A percentile compares a stretch with the other conserved stretches of the same genome.
phyloP scores from a whole-genome alignment of 306 rosid species.

The Neltuma alba region DNA sequence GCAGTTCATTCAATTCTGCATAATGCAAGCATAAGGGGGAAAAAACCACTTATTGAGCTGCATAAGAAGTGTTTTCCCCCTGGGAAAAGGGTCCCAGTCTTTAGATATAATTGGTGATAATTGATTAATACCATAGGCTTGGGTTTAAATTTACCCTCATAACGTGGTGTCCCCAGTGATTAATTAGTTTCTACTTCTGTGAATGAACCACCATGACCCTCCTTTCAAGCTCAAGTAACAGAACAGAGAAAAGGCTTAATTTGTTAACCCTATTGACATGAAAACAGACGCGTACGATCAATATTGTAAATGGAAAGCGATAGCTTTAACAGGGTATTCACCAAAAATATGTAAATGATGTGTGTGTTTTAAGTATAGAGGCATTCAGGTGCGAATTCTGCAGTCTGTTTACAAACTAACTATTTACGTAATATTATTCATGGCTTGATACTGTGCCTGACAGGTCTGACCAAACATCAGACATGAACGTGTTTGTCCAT shows the following conservation, averaged over 20 bases:
- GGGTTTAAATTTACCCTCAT: constrained; percentile 3
- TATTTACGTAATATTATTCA: constrained; percentile 7
- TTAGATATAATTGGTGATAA: neutral
- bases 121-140: neutral
- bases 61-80: neutral
- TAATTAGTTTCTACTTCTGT: neutral
- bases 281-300: neutral
- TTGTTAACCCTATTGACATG: neutral
- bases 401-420: neutral
- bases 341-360: neutral
- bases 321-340: neutral
- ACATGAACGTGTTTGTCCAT: neutral
- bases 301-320: constrained; percentile 7
- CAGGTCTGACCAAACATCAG: neutral
- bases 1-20: constrained; percentile 9
- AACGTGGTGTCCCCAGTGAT: neutral
- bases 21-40: neutral
- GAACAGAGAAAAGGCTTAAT: neutral
- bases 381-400: constrained; percentile 10
- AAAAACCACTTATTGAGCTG: neutral
- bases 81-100: neutral
- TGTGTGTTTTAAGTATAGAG: neutral
- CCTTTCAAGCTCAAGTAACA: constrained; percentile 2
- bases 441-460: neutral
- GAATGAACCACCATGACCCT: neutral